phyloP scores from a whole-genome alignment of 2,329 filamentous ascomycete species.

The Cladophialophora psammophila region DNA sequence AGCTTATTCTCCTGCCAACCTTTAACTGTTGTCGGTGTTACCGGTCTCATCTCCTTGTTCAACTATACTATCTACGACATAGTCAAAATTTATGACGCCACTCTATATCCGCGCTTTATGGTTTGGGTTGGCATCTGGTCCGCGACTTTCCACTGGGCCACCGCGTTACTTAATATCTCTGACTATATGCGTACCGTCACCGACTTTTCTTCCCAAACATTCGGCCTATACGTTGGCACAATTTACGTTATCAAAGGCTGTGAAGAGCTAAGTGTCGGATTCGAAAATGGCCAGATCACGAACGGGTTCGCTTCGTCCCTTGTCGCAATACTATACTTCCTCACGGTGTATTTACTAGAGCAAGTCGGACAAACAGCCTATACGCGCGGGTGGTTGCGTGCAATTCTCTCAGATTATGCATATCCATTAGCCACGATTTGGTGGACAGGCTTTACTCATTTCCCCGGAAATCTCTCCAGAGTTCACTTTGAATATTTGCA shows the following conservation, averaged over 20 bases:
- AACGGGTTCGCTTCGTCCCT: constrained; percentile 60
- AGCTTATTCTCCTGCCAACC: constrained; percentile 61
- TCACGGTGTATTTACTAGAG: constrained; percentile 59
- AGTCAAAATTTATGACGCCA: constrained; percentile 56
- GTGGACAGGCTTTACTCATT: constrained; percentile 63
- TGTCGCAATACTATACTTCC: constrained; percentile 61
- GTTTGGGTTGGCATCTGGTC: constrained; percentile 66
- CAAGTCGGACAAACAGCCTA: constrained; percentile 49
- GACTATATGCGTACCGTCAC: constrained; percentile 68
- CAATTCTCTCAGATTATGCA: constrained; percentile 22
- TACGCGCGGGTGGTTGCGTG: constrained; percentile 7
- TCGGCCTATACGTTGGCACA: constrained; percentile 64
- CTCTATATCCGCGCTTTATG: constrained; percentile 62
- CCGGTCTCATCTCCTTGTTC: constrained; percentile 63
- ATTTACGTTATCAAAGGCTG: constrained; percentile 66
- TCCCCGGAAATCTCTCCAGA: constrained; percentile 55
- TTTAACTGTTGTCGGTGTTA: constrained; percentile 65
- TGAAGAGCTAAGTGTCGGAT: constrained; percentile 62
- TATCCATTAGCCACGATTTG: constrained; percentile 58
- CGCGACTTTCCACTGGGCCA: constrained; percentile 65
- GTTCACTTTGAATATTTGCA: constrained; percentile 54
- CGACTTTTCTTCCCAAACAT: constrained; percentile 62
- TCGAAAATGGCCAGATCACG: constrained; percentile 49
- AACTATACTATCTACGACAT: constrained; percentile 69
- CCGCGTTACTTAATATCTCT: constrained; percentile 60